Base-by-base conservation (phyloP, 805 yeast species). In the Suhomyces sp. region DNA sequence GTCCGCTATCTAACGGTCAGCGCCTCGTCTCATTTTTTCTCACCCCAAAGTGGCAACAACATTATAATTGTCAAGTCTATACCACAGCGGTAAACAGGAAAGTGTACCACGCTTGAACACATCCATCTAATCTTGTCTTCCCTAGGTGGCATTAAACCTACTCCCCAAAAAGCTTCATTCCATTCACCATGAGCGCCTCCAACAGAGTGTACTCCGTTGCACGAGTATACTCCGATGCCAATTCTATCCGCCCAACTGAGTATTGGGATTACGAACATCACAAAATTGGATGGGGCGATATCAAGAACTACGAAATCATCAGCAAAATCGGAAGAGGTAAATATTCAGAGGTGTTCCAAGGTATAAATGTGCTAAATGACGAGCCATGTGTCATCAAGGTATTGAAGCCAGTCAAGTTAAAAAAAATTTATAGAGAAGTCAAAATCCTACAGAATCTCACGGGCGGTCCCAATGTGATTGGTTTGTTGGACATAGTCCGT, bases 341-440 rank as follows among this genome's bases (percentile, higher is more conserved):
- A 73, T 92, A 91, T 71, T 86, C 96, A n/a, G 97, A 92, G 68
- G 97, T 92, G 27, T 92, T 92, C 66, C 87, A 85, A 65, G 97
- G 97, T 25, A 78, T 85, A 43, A 86, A 88, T 64, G 74, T 88
- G 47, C 75, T 81, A 50, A 81, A 81, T 56, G 84, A 82, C 49
- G 79, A 76, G 52, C 68, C 69, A 31, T 87, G 94, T 62, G 93
- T 92, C 43, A 88, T 92, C 58, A 92, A 92, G 67, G 96, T 90
- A 59, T 76, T 92, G 61, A 92, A 92, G 68, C 97, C 97, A 8
- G 96, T 92, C 21, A 92, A 90, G 71, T 81, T 87, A 75, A 92
- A 92, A 78, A 92, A 92, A 71, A 90, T 92, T 53, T 87, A 85
- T 69, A 78, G 97, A 57, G 97, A 92, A 68, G 89, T 92, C 52